Evolutionary conservation across 495 filamentous ascomycete species (phyloP).

Genomic region (Oleoguttula mirabilis): DNA sequence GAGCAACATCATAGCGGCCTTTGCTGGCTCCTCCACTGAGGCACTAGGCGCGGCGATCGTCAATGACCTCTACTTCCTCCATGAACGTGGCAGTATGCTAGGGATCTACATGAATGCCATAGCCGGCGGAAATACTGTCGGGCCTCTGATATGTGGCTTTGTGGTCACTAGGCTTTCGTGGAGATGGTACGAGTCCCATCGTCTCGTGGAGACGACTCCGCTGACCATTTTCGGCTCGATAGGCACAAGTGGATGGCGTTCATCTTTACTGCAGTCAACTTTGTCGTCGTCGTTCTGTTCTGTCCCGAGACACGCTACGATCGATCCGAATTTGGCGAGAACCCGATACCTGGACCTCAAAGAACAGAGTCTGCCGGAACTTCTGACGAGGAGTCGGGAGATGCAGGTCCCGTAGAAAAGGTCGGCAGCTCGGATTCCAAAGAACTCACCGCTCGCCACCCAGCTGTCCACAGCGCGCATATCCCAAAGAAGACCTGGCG

Average conservation of each 20-base stretch:
- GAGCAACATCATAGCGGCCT: slow-evolving; percentile 27
- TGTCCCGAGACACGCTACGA: slow-evolving; percentile 27
- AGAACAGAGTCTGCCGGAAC: slow-evolving; percentile 1
- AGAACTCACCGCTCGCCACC: not conserved
- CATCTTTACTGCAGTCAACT: slow-evolving; percentile 25
- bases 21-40: slow-evolving; percentile 26
- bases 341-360: no score
- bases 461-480: slow-evolving; percentile 4
- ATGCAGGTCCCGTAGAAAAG: slow-evolving; percentile 11
- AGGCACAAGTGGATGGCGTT: slow-evolving; percentile 29
- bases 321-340: slow-evolving; percentile 9
- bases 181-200: no score
- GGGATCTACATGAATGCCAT: slow-evolving; percentile 28
- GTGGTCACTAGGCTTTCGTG: slow-evolving; percentile 20
- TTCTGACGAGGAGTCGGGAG: slow-evolving; percentile 12
- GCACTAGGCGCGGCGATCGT: slow-evolving; percentile 27
- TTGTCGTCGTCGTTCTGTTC: slow-evolving; percentile 26
- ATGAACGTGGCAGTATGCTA: slow-evolving; percentile 24
- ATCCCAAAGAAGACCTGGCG: slow-evolving; percentile 24
- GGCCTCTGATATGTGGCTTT: slow-evolving; percentile 26
- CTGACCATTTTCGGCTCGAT: no score
- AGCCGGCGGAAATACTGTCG: slow-evolving; percentile 26
- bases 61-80: slow-evolving; percentile 26
- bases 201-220: no score
- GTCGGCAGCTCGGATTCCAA: slow-evolving; percentile 1